phyloP scores from a whole-genome alignment of 495 filamentous ascomycete species.

The Daldinia childiae region DNA sequence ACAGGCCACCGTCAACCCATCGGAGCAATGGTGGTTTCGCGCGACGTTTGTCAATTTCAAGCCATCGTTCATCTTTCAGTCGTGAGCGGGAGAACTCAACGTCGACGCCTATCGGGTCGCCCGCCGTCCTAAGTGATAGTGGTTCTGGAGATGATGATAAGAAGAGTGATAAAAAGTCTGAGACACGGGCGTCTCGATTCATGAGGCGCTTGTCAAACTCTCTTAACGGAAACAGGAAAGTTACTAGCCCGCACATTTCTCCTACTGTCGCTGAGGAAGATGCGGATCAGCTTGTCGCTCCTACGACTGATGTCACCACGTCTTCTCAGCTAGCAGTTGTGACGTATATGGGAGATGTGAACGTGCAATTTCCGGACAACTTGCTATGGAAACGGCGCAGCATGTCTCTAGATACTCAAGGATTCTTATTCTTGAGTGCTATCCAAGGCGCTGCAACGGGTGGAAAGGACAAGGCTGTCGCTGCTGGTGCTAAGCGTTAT shows the following conservation, averaged over 20 bases:
- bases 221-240: constrained; percentile 64
- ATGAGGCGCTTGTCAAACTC: constrained; percentile 82
- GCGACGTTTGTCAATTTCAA: constrained; percentile 57
- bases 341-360: constrained; percentile 81
- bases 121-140: constrained; percentile 47
- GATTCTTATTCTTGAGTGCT: constrained; percentile 76
- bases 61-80: constrained; percentile 55
- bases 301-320: constrained; percentile 45
- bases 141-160: constrained; percentile 48
- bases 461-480: constrained; percentile 47
- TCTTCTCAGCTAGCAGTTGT: constrained; percentile 58
- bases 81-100: constrained; percentile 42
- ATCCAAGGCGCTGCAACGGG: constrained; percentile 53
- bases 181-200: constrained; percentile 74
- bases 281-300: constrained; percentile 54
- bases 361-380: constrained; percentile 92
- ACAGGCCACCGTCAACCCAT: constrained; percentile 54
- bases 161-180: constrained; percentile 65
- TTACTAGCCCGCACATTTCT: constrained; percentile 64
- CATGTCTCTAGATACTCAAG: constrained; percentile 79
- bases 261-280: constrained; percentile 73
- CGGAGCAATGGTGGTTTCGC: constrained; percentile 43
- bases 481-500: constrained; percentile 70
- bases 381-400: constrained; percentile 90
- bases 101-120: constrained; percentile 39